A percentile compares a stretch with the other conserved stretches of the same genome.
phyloP scores from a whole-genome alignment of 495 filamentous ascomycete species.

The Xylona heveae region DNA sequence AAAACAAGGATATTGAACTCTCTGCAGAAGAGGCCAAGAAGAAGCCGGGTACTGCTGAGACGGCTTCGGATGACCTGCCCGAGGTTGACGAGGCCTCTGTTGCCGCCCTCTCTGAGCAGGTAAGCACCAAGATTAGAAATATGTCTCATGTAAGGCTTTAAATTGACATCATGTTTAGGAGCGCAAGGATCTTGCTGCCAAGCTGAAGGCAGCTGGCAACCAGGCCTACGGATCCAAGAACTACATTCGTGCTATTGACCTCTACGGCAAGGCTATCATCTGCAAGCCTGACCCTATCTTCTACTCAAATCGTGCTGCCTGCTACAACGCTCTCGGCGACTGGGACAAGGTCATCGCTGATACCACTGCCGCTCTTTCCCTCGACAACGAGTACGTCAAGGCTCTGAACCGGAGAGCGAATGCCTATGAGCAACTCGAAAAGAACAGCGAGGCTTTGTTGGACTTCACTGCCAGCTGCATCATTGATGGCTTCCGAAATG shows the following conservation, averaged over 20 bases:
- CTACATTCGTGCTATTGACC: conserved; percentile 72
- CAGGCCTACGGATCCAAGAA: conserved; percentile 88
- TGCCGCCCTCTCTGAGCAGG: conserved; percentile 41
- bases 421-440: conserved; percentile 80
- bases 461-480: conserved; percentile 99
- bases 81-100: conserved; percentile 68
- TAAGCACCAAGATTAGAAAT: conserved; percentile 11
- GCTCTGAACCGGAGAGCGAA: conserved; percentile 88
- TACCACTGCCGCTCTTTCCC: conserved; percentile 76
- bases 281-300: conserved; percentile 96
- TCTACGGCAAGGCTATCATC: conserved; percentile 87
- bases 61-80: conserved; percentile 57
- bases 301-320: conserved; percentile 96
- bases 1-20: not conserved
- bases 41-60: conserved; percentile 35
- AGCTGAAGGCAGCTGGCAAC: conserved; percentile 89
- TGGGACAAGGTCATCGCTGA: conserved; percentile 97
- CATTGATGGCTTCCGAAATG: conserved; percentile 87
- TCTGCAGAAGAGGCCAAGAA: conserved; percentile 17
- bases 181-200: conserved; percentile 64
- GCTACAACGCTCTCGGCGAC: conserved; percentile 74
- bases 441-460: conserved; percentile 82
- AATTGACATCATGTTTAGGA: conserved; percentile 15
- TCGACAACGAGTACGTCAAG: conserved; percentile 93
- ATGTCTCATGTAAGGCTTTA: not conserved